These are phyloP conservation scores for Dryadomyces sulphureus DNA, from an alignment of 2,329 filamentous ascomycete genomes.

Conservation along the genomic window DNA sequence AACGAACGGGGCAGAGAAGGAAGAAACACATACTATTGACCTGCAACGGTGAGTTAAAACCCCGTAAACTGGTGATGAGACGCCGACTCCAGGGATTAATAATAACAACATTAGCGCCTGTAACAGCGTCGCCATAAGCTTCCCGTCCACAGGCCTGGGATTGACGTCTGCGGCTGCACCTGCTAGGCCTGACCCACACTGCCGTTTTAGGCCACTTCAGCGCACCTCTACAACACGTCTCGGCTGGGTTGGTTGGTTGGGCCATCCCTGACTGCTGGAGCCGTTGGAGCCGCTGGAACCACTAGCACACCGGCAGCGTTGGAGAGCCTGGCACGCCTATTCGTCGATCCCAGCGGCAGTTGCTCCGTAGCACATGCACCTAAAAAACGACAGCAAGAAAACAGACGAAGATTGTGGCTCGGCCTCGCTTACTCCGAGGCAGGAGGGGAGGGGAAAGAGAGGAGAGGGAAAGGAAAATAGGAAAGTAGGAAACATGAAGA, in stretches of 20 bases:
- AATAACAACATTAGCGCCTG: no score
- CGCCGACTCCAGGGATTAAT: no score
- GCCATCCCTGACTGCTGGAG: background rate
- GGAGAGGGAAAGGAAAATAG: background rate
- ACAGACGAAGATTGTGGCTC: no score
- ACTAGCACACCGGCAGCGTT: no score
- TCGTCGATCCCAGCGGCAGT: conserved; percentile 1
- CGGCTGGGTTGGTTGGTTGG: conserved; percentile 3
- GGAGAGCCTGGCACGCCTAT: no score
- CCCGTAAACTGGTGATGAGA: no score
- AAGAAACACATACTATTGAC: no score
- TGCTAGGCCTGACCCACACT: background rate
- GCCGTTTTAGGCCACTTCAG: conserved; percentile 5
- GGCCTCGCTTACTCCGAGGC: no score
- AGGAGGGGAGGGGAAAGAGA: background rate
- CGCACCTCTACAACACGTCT: conserved; percentile 2
- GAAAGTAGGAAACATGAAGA: background rate
- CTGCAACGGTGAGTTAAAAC: no score
- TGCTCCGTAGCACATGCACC: no score
- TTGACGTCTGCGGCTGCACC: background rate
- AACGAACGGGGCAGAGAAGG: no score
- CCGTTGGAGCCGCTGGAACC: background rate
- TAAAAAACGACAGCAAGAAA: background rate
- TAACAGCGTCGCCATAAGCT: background rate
- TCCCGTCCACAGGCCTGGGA: conserved; percentile 1